Conservation (phyloP, 1,139 yeast species). For the Debaryomycetaceae sp. region DNA sequence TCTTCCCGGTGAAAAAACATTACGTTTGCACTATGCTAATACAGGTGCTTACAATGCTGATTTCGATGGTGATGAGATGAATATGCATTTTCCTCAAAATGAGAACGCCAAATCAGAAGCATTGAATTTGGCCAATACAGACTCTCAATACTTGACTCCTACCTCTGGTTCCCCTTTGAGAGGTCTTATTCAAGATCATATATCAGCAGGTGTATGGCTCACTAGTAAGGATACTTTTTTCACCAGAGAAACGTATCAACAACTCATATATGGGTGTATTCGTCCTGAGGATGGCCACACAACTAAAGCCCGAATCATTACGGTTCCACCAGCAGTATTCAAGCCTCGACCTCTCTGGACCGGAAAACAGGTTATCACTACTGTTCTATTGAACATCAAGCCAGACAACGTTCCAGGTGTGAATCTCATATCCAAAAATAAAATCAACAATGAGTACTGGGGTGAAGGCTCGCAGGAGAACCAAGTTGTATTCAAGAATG, state of each 20-base stretch:
- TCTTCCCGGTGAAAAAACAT: conserved; percentile 93
- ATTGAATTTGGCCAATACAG: conserved; percentile 88
- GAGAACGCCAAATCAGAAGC: conserved; percentile 98
- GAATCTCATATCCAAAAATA: conserved; percentile 77
- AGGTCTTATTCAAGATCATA: conserved; percentile 98
- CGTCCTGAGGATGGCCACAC: conserved; percentile 99
- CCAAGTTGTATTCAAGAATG: conserved; percentile 79
- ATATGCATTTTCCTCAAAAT: conserved; percentile 99
- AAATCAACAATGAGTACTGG: conserved; percentile 95
- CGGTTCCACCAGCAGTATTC: conserved; percentile 84
- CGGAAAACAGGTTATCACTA: conserved; percentile 95
- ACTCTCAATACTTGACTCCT: conserved; percentile 95
- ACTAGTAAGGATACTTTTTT: conserved; percentile 90
- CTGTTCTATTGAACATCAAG: conserved; percentile 81
- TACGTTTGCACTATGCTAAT: conserved; percentile 95
- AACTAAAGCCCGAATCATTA: conserved; percentile 62
- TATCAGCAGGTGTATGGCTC: conserved; percentile 98
- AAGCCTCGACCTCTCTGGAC: conserved; percentile 95
- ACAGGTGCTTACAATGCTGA: conserved; percentile 99
- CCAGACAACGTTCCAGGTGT: conserved; percentile 90
- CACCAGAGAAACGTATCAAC: conserved; percentile 89
- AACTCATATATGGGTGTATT: conserved; percentile 86
- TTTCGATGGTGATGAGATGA: conserved; percentile 99
- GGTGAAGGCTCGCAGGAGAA: conserved; percentile 80
- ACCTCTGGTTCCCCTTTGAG: conserved; percentile 97